Percentiles rank a stretch among this genome's conserved stretches.
phyloP scores from a whole-genome alignment of 2,329 filamentous ascomycete species.

The Fusarium verrucosum region DNA sequence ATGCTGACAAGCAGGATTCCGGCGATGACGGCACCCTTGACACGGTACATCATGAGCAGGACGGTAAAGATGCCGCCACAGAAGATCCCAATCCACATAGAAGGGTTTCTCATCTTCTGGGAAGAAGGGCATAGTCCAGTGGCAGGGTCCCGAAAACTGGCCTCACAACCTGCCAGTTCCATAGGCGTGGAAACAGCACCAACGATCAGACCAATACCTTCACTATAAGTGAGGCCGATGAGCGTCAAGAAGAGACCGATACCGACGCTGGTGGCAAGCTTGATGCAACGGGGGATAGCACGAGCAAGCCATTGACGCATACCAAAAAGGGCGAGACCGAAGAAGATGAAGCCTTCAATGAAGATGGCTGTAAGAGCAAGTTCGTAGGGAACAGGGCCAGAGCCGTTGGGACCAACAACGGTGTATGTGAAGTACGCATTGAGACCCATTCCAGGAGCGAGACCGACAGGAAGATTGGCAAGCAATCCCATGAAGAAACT shows the following conservation, averaged over 20 bases:
- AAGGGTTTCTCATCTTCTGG: slow-evolving; percentile 82
- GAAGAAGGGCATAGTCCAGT: slow-evolving; percentile 64
- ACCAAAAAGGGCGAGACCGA: slow-evolving; percentile 79
- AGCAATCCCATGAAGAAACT: slow-evolving; percentile 87
- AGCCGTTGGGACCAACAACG: slow-evolving; percentile 75
- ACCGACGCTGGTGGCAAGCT: slow-evolving; percentile 84
- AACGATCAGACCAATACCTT: slow-evolving; percentile 82
- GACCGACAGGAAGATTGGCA: slow-evolving; percentile 69
- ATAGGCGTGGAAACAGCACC: slow-evolving; percentile 75
- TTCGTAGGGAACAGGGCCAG: slow-evolving; percentile 75
- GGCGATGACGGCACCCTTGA: slow-evolving; percentile 86
- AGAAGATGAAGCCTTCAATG: slow-evolving; percentile 87
- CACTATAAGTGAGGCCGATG: slow-evolving; percentile 80
- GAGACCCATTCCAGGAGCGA: slow-evolving; percentile 64
- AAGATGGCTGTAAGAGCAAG: slow-evolving; percentile 88
- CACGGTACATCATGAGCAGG: slow-evolving; percentile 82
- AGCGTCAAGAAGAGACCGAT: slow-evolving; percentile 85
- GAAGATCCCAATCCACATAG: slow-evolving; percentile 90
- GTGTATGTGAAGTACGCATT: slow-evolving; percentile 90
- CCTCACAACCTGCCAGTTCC: slow-evolving; percentile 76
- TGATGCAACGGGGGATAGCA: slow-evolving; percentile 84
- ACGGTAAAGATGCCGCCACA: slow-evolving; percentile 83
- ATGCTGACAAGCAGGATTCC: slow-evolving; percentile 86
- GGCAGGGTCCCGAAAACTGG: slow-evolving; percentile 46
- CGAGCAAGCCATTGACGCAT: slow-evolving; percentile 89